Evolutionary conservation across 495 filamentous ascomycete genomes (phyloP).

Genomic region (Talaromyces wortmannii): DNA sequence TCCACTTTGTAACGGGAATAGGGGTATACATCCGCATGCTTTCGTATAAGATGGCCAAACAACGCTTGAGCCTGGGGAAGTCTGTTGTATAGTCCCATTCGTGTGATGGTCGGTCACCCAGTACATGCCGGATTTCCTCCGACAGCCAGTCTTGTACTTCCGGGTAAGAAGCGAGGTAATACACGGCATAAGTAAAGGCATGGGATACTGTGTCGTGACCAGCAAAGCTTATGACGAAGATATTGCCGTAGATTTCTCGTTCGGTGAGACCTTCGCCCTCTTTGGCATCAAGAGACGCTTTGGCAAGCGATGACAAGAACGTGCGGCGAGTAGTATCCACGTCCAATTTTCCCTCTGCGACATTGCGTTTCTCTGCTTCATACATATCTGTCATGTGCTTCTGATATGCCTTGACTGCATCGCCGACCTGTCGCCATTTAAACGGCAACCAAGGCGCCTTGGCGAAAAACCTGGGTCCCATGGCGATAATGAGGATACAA

Average conservation of each 20-base stretch:
- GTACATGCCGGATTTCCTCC: conserved; percentile 22
- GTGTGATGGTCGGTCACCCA: conserved; percentile 12
- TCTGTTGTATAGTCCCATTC: conserved; percentile 28
- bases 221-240: conserved; percentile 42
- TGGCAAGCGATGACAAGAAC: not conserved
- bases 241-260: conserved; percentile 39
- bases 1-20: conserved; percentile 29
- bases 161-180: conserved; percentile 31
- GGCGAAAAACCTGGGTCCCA: not conserved
- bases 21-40: conserved; percentile 35
- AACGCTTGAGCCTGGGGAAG: conserved; percentile 27
- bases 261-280: conserved; percentile 5
- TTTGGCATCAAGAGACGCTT: not conserved
- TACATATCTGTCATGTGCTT: not conserved
- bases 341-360: not conserved
- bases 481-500: not conserved
- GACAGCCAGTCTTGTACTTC: conserved; percentile 34
- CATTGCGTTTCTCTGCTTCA: not conserved
- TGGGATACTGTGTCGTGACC: conserved; percentile 46
- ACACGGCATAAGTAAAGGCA: conserved; percentile 29
- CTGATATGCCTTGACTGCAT: not conserved
- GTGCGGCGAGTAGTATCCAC: not conserved
- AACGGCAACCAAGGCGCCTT: not conserved
- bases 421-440: not conserved
- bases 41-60: conserved; percentile 30